A percentile compares a stretch with the other conserved stretches of the same genome.
Evolutionary conservation across 2,329 filamentous ascomycete species (phyloP).

Genomic region (Paecilomyces formosus): DNA sequence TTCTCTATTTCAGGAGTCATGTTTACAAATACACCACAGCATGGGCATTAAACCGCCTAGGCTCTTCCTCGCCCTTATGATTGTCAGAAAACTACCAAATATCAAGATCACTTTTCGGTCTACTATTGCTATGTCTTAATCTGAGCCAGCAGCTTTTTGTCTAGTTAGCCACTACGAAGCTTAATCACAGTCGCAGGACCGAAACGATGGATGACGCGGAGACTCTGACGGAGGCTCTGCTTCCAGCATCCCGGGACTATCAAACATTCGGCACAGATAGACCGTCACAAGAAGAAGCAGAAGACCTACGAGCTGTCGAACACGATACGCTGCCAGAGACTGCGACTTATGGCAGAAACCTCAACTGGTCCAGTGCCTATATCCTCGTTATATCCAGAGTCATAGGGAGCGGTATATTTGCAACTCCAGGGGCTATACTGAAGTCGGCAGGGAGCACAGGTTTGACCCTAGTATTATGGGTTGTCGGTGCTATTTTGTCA

Average conservation of each 20-base stretch:
- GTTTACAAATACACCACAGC: background rate
- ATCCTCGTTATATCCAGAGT: constrained; percentile 62
- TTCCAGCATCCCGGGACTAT: constrained; percentile 2
- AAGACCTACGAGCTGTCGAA: constrained; percentile 33
- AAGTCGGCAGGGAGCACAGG: constrained; percentile 60
- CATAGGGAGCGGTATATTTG: constrained; percentile 65
- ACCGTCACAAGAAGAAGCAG: background rate
- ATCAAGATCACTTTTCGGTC: background rate
- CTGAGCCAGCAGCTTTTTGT: background rate
- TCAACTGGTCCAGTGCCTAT: constrained; percentile 58
- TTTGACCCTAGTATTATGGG: constrained; percentile 55
- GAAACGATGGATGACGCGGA: constrained; percentile 13
- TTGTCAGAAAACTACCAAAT: background rate
- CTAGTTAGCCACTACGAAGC: background rate
- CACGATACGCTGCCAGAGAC: constrained; percentile 55
- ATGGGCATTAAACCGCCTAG: background rate
- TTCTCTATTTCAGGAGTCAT: background rate
- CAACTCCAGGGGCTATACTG: constrained; percentile 61
- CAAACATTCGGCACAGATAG: background rate
- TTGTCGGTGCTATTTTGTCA: constrained; percentile 54
- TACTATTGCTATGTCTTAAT: background rate
- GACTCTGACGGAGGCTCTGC: constrained; percentile 9
- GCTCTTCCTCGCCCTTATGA: background rate
- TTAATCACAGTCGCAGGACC: background rate
- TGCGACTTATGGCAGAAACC: constrained; percentile 49